Evolutionary conservation across 2,329 filamentous ascomycete genomes (phyloP), one percentile per base, ranked within the genome.

Genomic region (Phyllosticta citriasiana): DNA sequence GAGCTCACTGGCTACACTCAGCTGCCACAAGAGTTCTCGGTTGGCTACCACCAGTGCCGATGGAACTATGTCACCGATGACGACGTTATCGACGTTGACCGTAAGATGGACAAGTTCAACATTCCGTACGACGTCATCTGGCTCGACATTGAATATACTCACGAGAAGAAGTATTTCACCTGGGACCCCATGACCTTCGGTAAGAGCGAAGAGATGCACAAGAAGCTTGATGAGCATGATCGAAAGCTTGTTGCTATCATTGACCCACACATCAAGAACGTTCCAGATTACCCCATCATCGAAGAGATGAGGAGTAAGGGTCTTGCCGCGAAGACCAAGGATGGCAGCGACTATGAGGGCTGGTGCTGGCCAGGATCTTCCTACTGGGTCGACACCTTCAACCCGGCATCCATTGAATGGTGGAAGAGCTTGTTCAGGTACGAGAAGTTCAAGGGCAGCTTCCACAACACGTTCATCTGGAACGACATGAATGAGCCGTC

Each of bases 401-500:
- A 93, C 71, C 92, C 93, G n/a, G 87, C 88, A 59, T 89, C 91
- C 6, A 84, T 88, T 59, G 84, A 88, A 64, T 99, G 94, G 94
- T 99, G 94, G 93, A 88, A 85, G 67, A 77, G 81, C 2, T 82
- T 97, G 10, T 97, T 96, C 82, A 87, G 88, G 69, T 97, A 95
- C 66, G 86, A 90, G 71, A 83, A 78, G 51, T 99, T 97, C 81
- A 89, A 90, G 74, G 92, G 91, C 55, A 91, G 91, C 1, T 82
- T 87, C 67, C 81, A 87, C 65, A 99, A 97, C 73, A 87, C 90
- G 0, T 97, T 91, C 75, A 85, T 99, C 68, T 99, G 94, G 94
- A 99, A 99, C 73, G 94, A 99, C 73, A 99, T 99, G 94, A 97
- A 97, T 72, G 94, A 99, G 77, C 94, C 94, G 0, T 97, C 94